Evolutionary conservation across 805 yeast species (phyloP), one percentile per base, ranked within the genome.

Genomic region (Lachancea sp.): DNA sequence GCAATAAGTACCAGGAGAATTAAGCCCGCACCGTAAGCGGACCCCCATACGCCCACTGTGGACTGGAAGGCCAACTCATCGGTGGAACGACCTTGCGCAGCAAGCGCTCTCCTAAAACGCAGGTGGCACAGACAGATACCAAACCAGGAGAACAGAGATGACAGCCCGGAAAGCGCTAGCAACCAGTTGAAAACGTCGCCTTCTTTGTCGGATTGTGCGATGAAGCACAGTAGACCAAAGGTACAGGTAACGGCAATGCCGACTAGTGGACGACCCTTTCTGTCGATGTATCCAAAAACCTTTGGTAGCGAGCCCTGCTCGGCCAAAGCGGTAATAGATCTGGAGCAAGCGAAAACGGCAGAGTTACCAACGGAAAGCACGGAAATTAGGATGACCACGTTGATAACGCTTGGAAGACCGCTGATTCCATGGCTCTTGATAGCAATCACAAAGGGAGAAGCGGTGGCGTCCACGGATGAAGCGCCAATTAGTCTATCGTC

Each of bases 391-490:
- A 83, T 81, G 40, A 83, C 83, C 7, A 78, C 85, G 57, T 83
- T 83, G 66, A 83, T 71, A 27, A 83, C 75, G 34, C 77, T 71
- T 22, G 86, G 86, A 41, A 81, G 64, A 36, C 81, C 88, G 27
- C 62, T 66, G 50, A 81, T 79, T 48, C 86, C 85, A 22, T 83
- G 84, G 40, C 73, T 70, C 29, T 62, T 68, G 46, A 82, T 76
- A 27, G 91, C 85, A 65, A 85, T 78, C 44, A 84, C 91, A 54
- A 84, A 84, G 13, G 93, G 91, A 13, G 90, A 83, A 11, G 88
- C 85, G 13, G 80, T 65, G 36, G 82, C 83, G 51, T 76, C 78
- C 42, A 73, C 78, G 39, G 70, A 73, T 38, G 73, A 61, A 26
- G 75, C 68, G 47, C 77, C 75, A 44, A 74, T 64, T 49, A 72